phyloP scores from a whole-genome alignment of 306 rosid species.

The Rosa chinensis region DNA sequence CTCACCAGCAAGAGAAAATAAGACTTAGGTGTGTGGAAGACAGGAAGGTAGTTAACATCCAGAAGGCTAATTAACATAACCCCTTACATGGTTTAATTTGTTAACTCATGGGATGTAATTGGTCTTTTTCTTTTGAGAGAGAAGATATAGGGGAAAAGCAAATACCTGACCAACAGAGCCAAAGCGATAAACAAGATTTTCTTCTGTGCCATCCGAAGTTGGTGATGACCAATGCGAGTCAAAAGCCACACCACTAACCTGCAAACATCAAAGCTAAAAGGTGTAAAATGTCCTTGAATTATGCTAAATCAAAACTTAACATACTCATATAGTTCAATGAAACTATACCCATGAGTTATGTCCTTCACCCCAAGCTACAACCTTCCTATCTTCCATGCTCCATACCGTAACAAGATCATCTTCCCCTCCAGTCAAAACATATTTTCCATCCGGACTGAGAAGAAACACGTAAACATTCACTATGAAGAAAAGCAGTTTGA shows the following conservation, averaged over 20 bases:
- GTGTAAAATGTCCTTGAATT: conserved; percentile 8
- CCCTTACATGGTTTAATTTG: background rate
- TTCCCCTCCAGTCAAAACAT: conserved; percentile 95
- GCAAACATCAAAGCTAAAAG: conserved; percentile 27
- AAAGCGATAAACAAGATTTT: conserved; percentile 76
- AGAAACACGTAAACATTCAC: background rate
- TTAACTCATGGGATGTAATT: background rate
- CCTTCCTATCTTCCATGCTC: conserved; percentile 98
- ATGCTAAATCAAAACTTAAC: background rate
- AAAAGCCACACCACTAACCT: conserved; percentile 98
- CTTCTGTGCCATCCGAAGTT: conserved; percentile 70
- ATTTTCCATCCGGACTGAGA: conserved; percentile 70
- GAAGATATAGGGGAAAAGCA: background rate
- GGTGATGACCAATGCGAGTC: conserved; percentile 97
- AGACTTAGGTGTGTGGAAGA: background rate
- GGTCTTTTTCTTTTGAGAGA: background rate
- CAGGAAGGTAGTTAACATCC: background rate
- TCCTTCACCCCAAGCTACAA: conserved; percentile 99
- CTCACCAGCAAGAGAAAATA: background rate
- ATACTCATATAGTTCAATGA: background rate
- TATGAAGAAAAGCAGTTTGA: background rate
- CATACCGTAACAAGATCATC: conserved; percentile 96
- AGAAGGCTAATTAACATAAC: background rate
- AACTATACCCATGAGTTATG: conserved; percentile 93
- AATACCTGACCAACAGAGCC: conserved; percentile 99